phyloP scores from a whole-genome alignment of 83 land plant species.

The Picea abies region DNA sequence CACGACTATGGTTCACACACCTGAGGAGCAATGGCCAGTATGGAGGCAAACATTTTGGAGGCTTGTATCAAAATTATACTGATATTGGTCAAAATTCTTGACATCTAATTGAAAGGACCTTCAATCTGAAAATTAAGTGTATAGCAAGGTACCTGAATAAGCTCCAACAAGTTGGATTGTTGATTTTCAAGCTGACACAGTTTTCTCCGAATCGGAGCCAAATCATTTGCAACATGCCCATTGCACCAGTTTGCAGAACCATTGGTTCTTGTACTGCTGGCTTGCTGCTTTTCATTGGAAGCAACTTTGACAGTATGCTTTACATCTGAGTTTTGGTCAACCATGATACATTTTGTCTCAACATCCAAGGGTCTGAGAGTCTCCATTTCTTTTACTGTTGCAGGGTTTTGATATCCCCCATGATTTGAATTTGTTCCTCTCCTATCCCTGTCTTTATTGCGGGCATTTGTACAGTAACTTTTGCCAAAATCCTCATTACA shows the following conservation, averaged over 20 bases:
- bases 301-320: constrained; percentile 15
- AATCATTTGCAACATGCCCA: constrained; percentile 26
- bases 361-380: constrained; percentile 24
- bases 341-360: constrained; percentile 29
- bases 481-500: neutral
- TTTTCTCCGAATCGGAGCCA: constrained; percentile 48
- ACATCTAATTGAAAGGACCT: no score
- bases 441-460: neutral
- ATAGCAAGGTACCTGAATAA: constrained; percentile 51
- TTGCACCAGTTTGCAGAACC: constrained; percentile 15
- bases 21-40: neutral
- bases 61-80: no score
- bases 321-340: constrained; percentile 15
- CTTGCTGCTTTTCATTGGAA: neutral
- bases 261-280: constrained; percentile 8
- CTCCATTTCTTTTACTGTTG: neutral
- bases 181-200: constrained; percentile 66
- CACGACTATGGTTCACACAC: no score
- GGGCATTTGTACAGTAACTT: neutral
- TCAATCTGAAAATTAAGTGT: neutral
- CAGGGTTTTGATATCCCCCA: neutral
- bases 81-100: no score
- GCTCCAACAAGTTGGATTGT: constrained; percentile 54
- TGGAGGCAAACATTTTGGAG: neutral
- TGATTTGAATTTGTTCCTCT: neutral